Conservation (phyloP, 2,329 filamentous ascomycete genomes). For the Paecilomyces sp. region DNA sequence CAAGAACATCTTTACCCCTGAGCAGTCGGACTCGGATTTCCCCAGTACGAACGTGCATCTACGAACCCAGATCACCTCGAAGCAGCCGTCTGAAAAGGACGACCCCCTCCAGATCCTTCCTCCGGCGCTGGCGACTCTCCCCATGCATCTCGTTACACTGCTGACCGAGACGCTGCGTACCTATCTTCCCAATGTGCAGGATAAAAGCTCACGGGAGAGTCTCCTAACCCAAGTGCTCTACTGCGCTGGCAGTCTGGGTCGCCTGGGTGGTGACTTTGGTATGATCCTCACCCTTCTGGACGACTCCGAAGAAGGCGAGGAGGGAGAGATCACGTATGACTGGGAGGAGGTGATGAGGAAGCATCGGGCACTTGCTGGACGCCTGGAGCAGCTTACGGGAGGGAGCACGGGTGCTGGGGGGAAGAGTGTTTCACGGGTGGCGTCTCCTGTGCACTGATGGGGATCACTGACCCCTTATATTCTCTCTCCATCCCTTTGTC, state of each 20-base stretch:
- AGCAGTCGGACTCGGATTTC: conserved; percentile 32
- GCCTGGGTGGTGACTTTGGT: conserved; percentile 87
- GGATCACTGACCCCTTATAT: no score
- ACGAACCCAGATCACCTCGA: conserved; percentile 16
- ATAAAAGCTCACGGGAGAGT: conserved; percentile 74
- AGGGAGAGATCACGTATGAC: conserved; percentile 47
- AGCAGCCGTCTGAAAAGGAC: conserved; percentile 14
- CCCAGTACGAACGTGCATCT: conserved; percentile 13
- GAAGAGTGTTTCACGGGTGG: conserved; percentile 10
- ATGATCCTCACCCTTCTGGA: conserved; percentile 66
- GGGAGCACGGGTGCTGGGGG: conserved; percentile 10
- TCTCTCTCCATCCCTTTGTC: no score
- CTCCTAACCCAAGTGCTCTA: conserved; percentile 89
- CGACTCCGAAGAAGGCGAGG: conserved; percentile 20
- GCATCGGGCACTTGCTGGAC: conserved; percentile 75
- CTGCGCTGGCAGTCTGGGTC: conserved; percentile 81
- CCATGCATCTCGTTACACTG: conserved; percentile 73
- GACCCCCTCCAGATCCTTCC: conserved; percentile 52
- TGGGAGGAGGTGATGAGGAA: conserved; percentile 88
- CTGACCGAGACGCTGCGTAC: conserved; percentile 66
- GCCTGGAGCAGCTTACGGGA: conserved; percentile 39
- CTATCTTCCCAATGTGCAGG: conserved; percentile 76
- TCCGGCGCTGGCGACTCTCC: conserved; percentile 73
- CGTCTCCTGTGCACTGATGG: conserved; percentile 9
- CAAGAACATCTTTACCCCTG: conserved; percentile 72